Evolutionary conservation across 2,329 filamentous ascomycete genomes (phyloP), one percentile per base, ranked within the genome.

Genomic region (Talaromyces sp.): DNA sequence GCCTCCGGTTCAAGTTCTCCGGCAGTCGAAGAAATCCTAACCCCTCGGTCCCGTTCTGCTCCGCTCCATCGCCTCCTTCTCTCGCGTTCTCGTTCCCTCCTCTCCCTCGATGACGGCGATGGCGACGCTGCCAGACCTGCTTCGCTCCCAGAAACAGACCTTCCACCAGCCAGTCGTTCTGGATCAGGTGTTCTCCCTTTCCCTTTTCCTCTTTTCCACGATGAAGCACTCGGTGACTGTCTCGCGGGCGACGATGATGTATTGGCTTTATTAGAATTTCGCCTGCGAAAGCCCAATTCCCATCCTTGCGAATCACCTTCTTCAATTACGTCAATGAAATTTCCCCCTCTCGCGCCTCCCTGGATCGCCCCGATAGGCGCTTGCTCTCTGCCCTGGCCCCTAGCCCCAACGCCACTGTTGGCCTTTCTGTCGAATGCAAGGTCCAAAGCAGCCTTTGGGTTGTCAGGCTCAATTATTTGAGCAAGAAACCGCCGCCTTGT

Each of bases 401-500:
- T 23, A 40, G 12, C 10, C 9, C n/a, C 30, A 31, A 5, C 18
- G 3, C 12, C n/a, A 10, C 27, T 40, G 7, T 14, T 9, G 27
- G 18, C n/a, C 23, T 28, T 52, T 5, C 16, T 51, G 30, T 47
- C 10, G n/a, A 56, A n/a, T 52, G 34, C 18, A 59, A 30, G 31
- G 3, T 33, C 33, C 42, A 56, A 12, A 23, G 61, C 61, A 9
- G 8, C 33, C n/a, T 23, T 27, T 1, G 68, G 65, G 56, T 74
- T 68, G 10, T 69, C 68, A 5, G 70, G 68, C 2, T 72, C 67
- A 50, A 77, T 67, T 2, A 77, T 67, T 50, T 73, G 74, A 7
- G 74, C 67, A 31, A 71, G 63, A 60, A 77, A 76, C 40, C 72
- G 71, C 7, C 73, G 70, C 40, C 75, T 72, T 28, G 73, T 70